phyloP scores from a whole-genome alignment of 1,284 basidiomycete species.

The Marasmius fiardii region DNA sequence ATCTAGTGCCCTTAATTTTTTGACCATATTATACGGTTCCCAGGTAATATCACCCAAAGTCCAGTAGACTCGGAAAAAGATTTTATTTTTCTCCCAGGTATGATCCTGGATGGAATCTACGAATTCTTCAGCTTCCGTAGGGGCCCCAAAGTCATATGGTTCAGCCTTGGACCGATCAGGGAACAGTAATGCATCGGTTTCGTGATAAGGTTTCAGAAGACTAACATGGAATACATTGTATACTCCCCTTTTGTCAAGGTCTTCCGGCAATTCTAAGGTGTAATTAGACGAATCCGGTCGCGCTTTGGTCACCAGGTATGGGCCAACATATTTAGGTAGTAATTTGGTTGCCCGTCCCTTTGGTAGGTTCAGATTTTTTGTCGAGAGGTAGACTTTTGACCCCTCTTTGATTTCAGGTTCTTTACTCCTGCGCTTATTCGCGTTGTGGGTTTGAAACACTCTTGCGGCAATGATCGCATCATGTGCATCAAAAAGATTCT shows the following conservation, averaged over 20 bases:
- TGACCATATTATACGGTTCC: no score
- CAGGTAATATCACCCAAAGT: no score
- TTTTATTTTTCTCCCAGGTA: no score
- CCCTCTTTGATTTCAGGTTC: slow-evolving; percentile 7
- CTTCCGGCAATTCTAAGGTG: slow-evolving; percentile 25
- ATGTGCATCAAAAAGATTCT: slow-evolving; percentile 22
- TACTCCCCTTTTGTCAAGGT: slow-evolving; percentile 18
- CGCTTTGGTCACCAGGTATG: slow-evolving; percentile 23
- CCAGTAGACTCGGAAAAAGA: no score
- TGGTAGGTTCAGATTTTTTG: no score
- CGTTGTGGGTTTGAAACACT: slow-evolving; percentile 23
- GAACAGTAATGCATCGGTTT: background rate
- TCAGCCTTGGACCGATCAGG: background rate
- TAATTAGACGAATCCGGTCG: slow-evolving; percentile 21
- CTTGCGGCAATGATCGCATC: slow-evolving; percentile 25
- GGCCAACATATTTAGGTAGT: slow-evolving; percentile 21
- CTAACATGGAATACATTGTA: slow-evolving; percentile 19
- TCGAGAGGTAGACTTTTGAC: no score
- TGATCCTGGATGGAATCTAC: no score
- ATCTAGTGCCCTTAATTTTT: no score
- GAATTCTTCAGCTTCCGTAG: background rate
- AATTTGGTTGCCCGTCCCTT: no score
- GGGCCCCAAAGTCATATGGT: slow-evolving; percentile 1
- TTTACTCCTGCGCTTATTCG: slow-evolving; percentile 17
- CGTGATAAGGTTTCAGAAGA: slow-evolving; percentile 7